Evolutionary conservation across 768 basidiomycete species (phyloP).

Genomic region (Mycena epipterygia): DNA sequence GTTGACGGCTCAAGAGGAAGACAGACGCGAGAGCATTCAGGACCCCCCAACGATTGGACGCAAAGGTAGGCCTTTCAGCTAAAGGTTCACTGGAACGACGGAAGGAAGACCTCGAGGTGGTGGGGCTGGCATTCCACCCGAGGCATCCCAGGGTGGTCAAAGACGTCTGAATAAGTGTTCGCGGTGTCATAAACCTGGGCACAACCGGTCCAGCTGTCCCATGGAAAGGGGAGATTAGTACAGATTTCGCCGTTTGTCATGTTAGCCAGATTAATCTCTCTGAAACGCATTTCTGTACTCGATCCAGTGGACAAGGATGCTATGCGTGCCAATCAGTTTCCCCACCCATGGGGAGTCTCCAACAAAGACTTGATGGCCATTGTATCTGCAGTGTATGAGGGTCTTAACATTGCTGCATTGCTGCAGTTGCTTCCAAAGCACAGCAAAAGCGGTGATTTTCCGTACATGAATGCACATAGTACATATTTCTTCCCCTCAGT

Average conservation of each 20-base stretch:
- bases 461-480: not conserved
- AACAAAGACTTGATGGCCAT: not conserved
- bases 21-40: not conserved
- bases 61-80: not conserved
- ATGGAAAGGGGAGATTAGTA: no score
- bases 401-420: not conserved
- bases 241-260: no score
- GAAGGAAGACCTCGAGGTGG: not conserved
- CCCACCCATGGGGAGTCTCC: not conserved
- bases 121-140: not conserved
- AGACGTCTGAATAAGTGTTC: no score
- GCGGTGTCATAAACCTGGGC: no score
- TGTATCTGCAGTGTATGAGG: slow-evolving; percentile 4
- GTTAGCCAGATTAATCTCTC: no score
- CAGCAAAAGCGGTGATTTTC: not conserved
- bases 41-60: not conserved
- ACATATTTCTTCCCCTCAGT: not conserved
- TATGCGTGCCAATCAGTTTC: not conserved
- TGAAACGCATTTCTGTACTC: not conserved
- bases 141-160: no score
- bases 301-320: not conserved
- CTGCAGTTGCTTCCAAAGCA: slow-evolving; percentile 10
- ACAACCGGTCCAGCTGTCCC: no score
- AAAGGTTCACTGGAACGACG: not conserved
- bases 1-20: not conserved